Evolutionary conservation across 2,329 filamentous ascomycete genomes (phyloP).

Genomic region (Aurifilum marmelostoma): DNA sequence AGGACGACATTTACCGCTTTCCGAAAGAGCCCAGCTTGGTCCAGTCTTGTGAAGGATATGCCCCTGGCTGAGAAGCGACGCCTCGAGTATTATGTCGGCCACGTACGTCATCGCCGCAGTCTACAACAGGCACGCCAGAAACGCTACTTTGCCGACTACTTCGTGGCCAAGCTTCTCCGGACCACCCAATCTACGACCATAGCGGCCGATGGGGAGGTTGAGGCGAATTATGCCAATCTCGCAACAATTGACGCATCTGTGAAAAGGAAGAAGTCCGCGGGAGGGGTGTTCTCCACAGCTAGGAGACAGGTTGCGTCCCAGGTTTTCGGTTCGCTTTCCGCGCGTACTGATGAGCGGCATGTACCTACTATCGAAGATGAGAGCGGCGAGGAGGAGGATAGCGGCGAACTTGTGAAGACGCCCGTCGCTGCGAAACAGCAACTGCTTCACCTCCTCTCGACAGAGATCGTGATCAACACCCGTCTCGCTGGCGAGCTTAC

Average conservation of each 20-base stretch:
- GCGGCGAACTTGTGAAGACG: slow-evolving; percentile 33
- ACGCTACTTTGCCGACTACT: slow-evolving; percentile 46
- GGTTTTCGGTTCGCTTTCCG: too few relatives aligned
- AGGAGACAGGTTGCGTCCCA: slow-evolving; percentile 5
- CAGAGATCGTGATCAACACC: slow-evolving; percentile 51
- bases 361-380: too few relatives aligned
- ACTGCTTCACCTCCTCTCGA: slow-evolving; percentile 51
- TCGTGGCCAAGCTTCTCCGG: slow-evolving; percentile 48
- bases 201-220: slow-evolving; percentile 42
- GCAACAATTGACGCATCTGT: neutral
- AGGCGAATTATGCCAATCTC: slow-evolving; percentile 38
- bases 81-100: slow-evolving; percentile 44
- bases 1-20: slow-evolving; percentile 42
- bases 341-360: too few relatives aligned
- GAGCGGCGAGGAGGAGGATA: slow-evolving; percentile 31
- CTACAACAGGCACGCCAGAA: slow-evolving; percentile 39
- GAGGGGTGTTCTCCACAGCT: neutral
- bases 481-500: slow-evolving; percentile 50
- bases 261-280: neutral
- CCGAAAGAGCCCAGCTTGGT: slow-evolving; percentile 44
- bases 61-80: slow-evolving; percentile 37
- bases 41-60: slow-evolving; percentile 36
- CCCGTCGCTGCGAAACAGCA: slow-evolving; percentile 51
- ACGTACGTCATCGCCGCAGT: slow-evolving; percentile 17
- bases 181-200: slow-evolving; percentile 34